Base-by-base conservation (phyloP, 2,329 filamentous ascomycete species). In the Sporothrix brunneoviolacea region DNA sequence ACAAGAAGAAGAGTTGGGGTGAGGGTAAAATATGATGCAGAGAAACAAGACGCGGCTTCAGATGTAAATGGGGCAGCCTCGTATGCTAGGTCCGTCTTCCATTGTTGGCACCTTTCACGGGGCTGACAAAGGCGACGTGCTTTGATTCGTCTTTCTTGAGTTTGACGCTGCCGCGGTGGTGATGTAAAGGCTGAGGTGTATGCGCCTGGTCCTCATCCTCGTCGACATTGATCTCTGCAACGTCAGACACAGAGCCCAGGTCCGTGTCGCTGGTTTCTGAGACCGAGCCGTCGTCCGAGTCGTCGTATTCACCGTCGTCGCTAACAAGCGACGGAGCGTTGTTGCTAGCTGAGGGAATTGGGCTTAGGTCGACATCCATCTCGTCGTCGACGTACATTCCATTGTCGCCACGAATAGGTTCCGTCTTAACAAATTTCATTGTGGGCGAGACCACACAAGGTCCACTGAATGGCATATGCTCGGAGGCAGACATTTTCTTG, bases 301-400 rank as follows among this genome's bases (percentile, higher is more conserved):
- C 81, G 58, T 86, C 85, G 60, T 86, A 88, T 62, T 89, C 86
- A 59, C 85, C 84, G 61, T 89, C 85, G 65, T 91, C 86, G 66
- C 85, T 88, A 61, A 90, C 85, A 43, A 91, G 74, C 59, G 84
- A 89, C 19, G 86, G 86, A 8, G 86, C 85, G 57, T 87, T 86
- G 65, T 88, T 88, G 64, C 84, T 86, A 45, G 83, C 74, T 39
- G 83, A 68, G 0, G 83, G 85, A 59, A 82, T 81, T 5, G 85
- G 85, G 59, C 83, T 88, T 51, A 87, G 66, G 48, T 86, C 80
- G 41, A 74, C 72, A 49, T 82, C 79, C 62, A 81, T 72, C 50
- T 51, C 54, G 40, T 73, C 54, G 40, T 73, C 68, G 48, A 44
- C 51, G 55, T 75, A 76, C 35, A 73, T 60, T 38, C 66, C 56